Evolutionary conservation across 139 green algal genomes (phyloP).

Genomic region (Trebouxia sp.): DNA sequence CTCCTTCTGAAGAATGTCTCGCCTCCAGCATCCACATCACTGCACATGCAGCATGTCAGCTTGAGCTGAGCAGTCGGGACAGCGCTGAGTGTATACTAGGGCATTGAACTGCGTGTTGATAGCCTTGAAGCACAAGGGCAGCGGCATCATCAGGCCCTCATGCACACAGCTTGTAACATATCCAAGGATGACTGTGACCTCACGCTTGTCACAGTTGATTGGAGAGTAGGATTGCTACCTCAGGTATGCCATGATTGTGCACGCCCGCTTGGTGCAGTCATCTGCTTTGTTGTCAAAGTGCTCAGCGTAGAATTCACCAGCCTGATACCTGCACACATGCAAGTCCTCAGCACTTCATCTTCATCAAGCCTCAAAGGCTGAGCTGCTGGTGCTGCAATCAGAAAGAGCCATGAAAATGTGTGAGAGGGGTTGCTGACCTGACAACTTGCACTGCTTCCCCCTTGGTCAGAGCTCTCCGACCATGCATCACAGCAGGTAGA

Average conservation of each 20-base stretch:
- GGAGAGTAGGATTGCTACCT: constrained; percentile 6
- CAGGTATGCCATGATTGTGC: constrained; percentile 21
- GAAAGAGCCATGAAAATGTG: no score
- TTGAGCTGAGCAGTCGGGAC: background rate
- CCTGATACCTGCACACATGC: constrained; percentile 20
- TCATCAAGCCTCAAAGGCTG: no score
- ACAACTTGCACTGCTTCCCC: constrained; percentile 26
- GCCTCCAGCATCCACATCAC: constrained; percentile 17
- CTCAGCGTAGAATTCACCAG: constrained; percentile 24
- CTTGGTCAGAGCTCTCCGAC: background rate
- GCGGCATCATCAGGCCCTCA: no score
- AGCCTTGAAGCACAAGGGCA: background rate
- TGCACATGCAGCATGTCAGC: background rate
- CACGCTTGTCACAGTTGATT: no score
- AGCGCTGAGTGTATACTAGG: background rate
- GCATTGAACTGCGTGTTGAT: background rate
- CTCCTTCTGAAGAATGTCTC: constrained; percentile 18
- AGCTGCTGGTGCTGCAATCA: no score
- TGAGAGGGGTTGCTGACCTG: background rate
- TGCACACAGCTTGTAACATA: no score
- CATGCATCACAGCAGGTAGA: background rate
- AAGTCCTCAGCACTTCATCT: no score
- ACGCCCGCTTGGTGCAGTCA: constrained; percentile 7
- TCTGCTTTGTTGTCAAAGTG: constrained; percentile 30
- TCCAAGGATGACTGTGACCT: no score